These are phyloP conservation scores for Pilasporangium apinafurcum DNA, from an alignment of 352 stramenopile species.

Conservation along the genomic window DNA sequence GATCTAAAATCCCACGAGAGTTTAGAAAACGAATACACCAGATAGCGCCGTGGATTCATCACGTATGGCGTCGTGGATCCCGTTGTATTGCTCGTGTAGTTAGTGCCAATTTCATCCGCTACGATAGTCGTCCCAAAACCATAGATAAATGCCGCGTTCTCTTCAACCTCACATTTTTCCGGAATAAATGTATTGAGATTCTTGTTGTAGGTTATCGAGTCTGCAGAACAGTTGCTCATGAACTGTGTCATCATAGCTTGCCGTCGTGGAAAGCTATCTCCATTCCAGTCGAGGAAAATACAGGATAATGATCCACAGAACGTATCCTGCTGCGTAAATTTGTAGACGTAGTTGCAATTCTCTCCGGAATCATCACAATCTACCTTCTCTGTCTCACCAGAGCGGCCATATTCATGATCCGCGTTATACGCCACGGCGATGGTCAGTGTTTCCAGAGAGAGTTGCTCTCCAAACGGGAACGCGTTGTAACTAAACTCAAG, in stretches of 20 bases:
- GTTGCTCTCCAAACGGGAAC: slow-evolving; percentile 8
- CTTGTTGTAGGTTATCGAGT: not conserved
- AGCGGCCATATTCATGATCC: slow-evolving; percentile 6
- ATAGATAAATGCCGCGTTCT: slow-evolving; percentile 8
- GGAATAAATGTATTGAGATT: slow-evolving; percentile 6
- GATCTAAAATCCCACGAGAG: slow-evolving; percentile 30
- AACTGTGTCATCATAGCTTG: slow-evolving; percentile 13
- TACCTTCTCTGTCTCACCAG: not conserved
- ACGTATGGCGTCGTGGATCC: not conserved
- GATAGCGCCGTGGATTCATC: slow-evolving; percentile 8
- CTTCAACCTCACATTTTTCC: slow-evolving; percentile 5
- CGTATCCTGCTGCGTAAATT: slow-evolving; percentile 3
- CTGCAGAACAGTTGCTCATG: slow-evolving; percentile 6
- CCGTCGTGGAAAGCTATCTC: slow-evolving; percentile 7
- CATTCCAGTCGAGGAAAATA: slow-evolving; percentile 11
- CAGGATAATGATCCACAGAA: slow-evolving; percentile 7
- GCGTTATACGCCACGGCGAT: slow-evolving; percentile 3
- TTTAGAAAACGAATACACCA: slow-evolving; percentile 27
- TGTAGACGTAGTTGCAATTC: slow-evolving; percentile 7
- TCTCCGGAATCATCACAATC: slow-evolving; percentile 1
- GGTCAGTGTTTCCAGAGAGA: slow-evolving; percentile 8
- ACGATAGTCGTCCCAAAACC: slow-evolving; percentile 9
- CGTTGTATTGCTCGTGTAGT: not conserved
- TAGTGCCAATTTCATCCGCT: slow-evolving; percentile 1
- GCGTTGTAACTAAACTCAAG: not conserved